Evolutionary conservation across 352 stramenopile species (phyloP).

Genomic region (Pelagophyceae sp.): DNA sequence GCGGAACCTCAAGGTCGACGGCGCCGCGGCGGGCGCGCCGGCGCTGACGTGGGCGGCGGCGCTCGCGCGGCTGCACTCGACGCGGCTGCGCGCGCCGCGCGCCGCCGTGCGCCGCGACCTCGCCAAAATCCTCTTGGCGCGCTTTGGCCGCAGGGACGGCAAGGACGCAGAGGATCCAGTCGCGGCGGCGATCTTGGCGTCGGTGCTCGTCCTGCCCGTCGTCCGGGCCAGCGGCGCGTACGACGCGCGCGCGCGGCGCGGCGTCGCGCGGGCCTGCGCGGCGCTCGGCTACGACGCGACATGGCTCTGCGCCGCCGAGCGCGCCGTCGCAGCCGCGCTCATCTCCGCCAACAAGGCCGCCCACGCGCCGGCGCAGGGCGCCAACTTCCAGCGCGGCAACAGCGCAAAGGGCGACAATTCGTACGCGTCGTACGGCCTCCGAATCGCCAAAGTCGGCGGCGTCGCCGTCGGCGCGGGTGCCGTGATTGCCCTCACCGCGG

Average conservation of each 20-base stretch:
- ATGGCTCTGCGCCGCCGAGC: background rate
- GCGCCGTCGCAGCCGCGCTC: background rate
- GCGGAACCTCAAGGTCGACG: background rate
- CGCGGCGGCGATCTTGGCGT: background rate
- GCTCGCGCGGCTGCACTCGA: background rate
- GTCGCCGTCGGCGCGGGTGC: background rate
- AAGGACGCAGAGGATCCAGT: background rate
- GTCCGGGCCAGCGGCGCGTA: background rate
- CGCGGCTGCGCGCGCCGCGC: background rate
- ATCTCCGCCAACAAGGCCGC: too few species aligned
- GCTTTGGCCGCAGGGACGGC: background rate
- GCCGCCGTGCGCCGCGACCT: background rate
- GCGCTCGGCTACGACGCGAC: background rate
- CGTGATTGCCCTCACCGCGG: constrained; percentile 6
- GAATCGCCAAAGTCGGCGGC: background rate
- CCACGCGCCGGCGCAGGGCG: too few species aligned
- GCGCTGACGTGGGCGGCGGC: background rate
- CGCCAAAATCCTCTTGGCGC: background rate
- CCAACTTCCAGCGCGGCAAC: too few species aligned
- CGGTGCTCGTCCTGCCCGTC: background rate
- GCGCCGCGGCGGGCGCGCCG: background rate
- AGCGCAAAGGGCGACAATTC: too few species aligned
- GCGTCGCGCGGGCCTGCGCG: background rate
- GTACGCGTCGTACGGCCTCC: too few species aligned
- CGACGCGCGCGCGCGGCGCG: background rate